phyloP scores from a whole-genome alignment of 441 rosid genomes.

The Mallotus repandus region DNA sequence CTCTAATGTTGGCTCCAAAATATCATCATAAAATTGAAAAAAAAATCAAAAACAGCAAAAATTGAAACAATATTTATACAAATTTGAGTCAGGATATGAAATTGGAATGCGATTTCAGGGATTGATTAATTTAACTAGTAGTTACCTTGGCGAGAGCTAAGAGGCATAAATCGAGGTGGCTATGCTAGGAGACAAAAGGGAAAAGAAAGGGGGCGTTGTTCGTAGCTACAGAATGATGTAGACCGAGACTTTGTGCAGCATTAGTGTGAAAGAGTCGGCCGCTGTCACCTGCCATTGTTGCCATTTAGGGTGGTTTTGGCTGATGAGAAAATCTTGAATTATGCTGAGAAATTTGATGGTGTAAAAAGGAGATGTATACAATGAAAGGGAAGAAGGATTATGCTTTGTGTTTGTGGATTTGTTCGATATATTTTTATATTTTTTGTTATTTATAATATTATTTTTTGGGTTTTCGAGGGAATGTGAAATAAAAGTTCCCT shows the following conservation, averaged over 20 bases:
- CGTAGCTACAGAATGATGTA: conserved; percentile 74
- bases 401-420: no score
- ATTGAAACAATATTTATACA: neutral
- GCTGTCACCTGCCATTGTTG: conserved; percentile 28
- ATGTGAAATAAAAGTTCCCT: no score
- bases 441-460: no score
- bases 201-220: conserved; percentile 58
- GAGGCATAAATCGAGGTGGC: conserved; percentile 69
- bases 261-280: conserved; percentile 50
- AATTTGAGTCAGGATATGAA: neutral
- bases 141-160: conserved; percentile 20
- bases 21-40: conserved; percentile 72
- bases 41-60: neutral
- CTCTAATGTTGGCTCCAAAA: conserved; percentile 76
- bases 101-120: neutral
- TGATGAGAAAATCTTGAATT: no score
- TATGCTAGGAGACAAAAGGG: conserved; percentile 85
- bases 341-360: no score
- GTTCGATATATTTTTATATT: no score
- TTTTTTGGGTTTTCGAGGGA: no score
- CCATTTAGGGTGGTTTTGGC: conserved; percentile 33
- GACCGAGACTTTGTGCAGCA: conserved; percentile 81
- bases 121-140: neutral
- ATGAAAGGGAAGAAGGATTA: no score
- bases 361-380: no score